Evolutionary conservation across 768 basidiomycete genomes (phyloP).

Genomic region (Mycena filopes): DNA sequence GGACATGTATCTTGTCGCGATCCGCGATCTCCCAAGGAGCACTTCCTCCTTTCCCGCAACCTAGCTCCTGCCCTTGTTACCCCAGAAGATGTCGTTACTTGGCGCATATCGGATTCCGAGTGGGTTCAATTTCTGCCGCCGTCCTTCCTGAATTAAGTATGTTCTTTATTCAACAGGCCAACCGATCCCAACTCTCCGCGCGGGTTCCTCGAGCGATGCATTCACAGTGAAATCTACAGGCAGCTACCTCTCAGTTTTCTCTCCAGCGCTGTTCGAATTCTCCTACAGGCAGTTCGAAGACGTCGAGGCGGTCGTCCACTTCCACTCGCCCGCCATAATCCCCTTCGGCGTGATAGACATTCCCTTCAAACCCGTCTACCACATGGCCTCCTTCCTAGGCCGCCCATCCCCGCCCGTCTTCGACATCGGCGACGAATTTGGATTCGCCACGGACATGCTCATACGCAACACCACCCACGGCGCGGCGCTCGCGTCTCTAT

Average conservation of each 20-base stretch:
- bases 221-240: slow-evolving; percentile 36
- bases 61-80: slow-evolving; percentile 29
- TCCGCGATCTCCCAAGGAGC: slow-evolving; percentile 29
- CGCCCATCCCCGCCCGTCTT: slow-evolving; percentile 25
- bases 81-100: slow-evolving; percentile 28
- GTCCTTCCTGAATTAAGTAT: too few relatives aligned
- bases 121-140: slow-evolving; percentile 7
- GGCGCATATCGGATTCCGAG: slow-evolving; percentile 31
- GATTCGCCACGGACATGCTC: slow-evolving; percentile 33
- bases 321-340: slow-evolving; percentile 31
- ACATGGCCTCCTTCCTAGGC: slow-evolving; percentile 34
- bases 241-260: background rate
- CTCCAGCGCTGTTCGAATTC: background rate
- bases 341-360: slow-evolving; percentile 29
- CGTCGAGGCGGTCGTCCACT: slow-evolving; percentile 31
- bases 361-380: slow-evolving; percentile 30
- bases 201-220: slow-evolving; percentile 33
- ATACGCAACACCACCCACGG: slow-evolving; percentile 34
- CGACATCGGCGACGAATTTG: slow-evolving; percentile 29
- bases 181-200: slow-evolving; percentile 25
- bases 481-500: slow-evolving; percentile 26
- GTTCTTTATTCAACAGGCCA: slow-evolving; percentile 5
- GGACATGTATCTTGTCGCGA: slow-evolving; percentile 36
- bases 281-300: slow-evolving; percentile 27
- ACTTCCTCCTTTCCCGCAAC: slow-evolving; percentile 32